These are phyloP conservation scores for Rhododendron vialii DNA, from an alignment of 148 eudicot genomes.

Conservation along the genomic window DNA sequence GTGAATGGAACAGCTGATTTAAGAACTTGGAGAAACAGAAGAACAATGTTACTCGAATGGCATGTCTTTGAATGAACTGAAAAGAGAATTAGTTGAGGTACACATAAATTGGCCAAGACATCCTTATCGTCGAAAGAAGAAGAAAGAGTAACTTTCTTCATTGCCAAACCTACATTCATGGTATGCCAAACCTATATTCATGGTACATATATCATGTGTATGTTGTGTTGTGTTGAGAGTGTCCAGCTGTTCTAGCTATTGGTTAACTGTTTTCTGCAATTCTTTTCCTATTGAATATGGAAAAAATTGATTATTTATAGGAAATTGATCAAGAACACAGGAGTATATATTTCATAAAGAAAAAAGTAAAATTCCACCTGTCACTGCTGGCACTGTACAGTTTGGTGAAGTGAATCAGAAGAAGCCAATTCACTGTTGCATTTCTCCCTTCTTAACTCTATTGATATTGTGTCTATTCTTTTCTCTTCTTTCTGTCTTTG, in stretches of 20 bases:
- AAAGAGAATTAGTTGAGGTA: too few species aligned
- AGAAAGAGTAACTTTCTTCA: not conserved
- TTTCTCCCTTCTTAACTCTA: not conserved
- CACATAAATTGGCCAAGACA: too few species aligned
- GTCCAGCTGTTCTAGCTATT: not conserved
- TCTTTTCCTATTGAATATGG: not conserved
- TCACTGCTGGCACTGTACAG: slow-evolving; percentile 16
- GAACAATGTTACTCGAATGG: not conserved
- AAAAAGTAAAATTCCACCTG: slow-evolving; percentile 13
- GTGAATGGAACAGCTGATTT: slow-evolving; percentile 17
- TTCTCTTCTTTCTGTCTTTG: not conserved
- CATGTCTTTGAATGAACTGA: too few species aligned
- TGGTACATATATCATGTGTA: not conserved
- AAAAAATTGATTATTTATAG: not conserved
- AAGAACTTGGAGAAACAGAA: slow-evolving; percentile 13
- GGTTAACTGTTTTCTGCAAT: slow-evolving; percentile 7
- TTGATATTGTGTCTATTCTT: not conserved
- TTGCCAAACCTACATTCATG: not conserved
- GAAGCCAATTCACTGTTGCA: slow-evolving; percentile 10
- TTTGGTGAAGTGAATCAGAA: slow-evolving; percentile 15
- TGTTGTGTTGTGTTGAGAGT: not conserved
- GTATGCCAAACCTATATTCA: not conserved
- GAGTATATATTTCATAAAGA: not conserved
- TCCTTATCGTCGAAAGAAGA: too few species aligned
- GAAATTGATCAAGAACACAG: not conserved